Evolutionary conservation across 495 filamentous ascomycete species (phyloP), one percentile per base, ranked within the genome.

Genomic region (Penicillium silybi): DNA sequence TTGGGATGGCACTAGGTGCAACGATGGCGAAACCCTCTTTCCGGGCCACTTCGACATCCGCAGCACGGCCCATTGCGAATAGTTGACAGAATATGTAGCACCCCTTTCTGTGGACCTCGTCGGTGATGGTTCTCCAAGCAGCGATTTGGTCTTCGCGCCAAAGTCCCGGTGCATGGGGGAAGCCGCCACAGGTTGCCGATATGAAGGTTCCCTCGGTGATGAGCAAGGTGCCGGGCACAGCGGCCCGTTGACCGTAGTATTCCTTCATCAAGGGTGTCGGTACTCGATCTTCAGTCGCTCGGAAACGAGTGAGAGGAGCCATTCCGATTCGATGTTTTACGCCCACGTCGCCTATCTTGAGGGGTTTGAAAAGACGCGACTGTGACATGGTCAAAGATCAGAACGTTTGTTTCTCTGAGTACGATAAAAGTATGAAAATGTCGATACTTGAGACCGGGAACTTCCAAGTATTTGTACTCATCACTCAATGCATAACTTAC

Each of bases 161-260:
- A 59, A 92, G 80, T 1, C 85, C 85, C 0, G 87, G 85, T 3
- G 73, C 80, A 55, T 87, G 77, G 25, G 57, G 42, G 57, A 73
- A 81, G 5, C 68, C 77, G 16, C 57, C 65, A 16, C 78, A 73
- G 32, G 59, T 52, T 4, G 77, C 64, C 3, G 83, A 79, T 54
- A 90, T 82, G 48, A 83, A 74, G 10, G 85, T 84, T 2, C 74
- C 86, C 67, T 92, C 87, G 13, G 75, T 75, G 41, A 72, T 66
- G 41, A 84, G 69, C 16, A 82, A 56, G 2, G 80, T 70, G 0
- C 77, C 75, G 2, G 80, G 79, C 2, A 70, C 63, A 2, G 73
- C 59, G 6, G 75, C 70, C 15, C 80, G 65, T 50, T 84, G 80
- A 0, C 48, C 43, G 57, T 84, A 83, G 70, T 84, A 80, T 44